Evolutionary conservation across 257 asterid genomes (phyloP), one percentile per base, ranked within the genome.

Genomic region (Solanum piurae): DNA sequence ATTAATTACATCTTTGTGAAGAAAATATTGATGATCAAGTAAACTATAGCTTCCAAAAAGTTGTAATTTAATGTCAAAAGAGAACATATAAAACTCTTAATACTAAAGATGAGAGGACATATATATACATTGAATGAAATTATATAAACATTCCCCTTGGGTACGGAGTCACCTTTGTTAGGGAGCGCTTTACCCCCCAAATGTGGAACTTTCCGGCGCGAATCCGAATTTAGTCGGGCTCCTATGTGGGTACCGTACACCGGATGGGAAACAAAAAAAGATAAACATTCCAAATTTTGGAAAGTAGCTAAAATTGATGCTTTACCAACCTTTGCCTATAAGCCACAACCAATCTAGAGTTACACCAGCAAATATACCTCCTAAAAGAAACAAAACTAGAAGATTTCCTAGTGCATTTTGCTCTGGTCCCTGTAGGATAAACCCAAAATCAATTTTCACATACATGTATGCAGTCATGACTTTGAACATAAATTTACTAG

Each of bases 261-360:
- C 37, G 5, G 37, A 36, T 36, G 37, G 37, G 37, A 36, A 36
- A 36, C 37, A 7, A 36, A 36, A 36, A 34, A 5, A 69, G 74
- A 27, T 12, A 10, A 25, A 11, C 2, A 66, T 66, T 13, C 16
- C n/a, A 69, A 69, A 3, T 12, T 13, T 68, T 11, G 36, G 74
- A 4, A n/a, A 66, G 20, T 25, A 25, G 37, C 36, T 27, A 27
- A 82, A 13, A 12, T 27, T 8, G 23, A 38, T 77, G 29, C 31
- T 92, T 88, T 88, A 89, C 94, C 94, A 92, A 31, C 94, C 91
- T 88, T 92, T 87, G 23, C 93, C 93, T 25, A 91, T 91, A 58
- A 92, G 90, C 94, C 94, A 90, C 85, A 92, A 86, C 93, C 94
- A 92, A 72, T 88, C 93, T 58, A 87, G 88, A 60, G 92, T 86